Conservation (phyloP, 176 grass and related monocot species). For the Thinopyrum elongatum region DNA sequence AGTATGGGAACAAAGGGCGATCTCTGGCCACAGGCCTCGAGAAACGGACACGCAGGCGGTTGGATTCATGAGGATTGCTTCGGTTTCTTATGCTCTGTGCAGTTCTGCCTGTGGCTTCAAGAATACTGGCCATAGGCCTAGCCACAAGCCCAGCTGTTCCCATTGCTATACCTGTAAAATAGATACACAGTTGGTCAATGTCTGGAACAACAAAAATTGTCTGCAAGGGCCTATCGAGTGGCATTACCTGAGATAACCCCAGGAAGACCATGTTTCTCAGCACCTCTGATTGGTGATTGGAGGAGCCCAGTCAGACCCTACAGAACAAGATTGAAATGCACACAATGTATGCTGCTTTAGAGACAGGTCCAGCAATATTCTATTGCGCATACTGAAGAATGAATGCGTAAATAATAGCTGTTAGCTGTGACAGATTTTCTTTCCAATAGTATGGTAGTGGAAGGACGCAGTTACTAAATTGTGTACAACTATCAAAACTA, state of each 20-base stretch:
- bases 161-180: conserved; percentile 83
- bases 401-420: not conserved
- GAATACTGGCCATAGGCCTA: conserved; percentile 85
- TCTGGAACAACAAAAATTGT: conserved; percentile 17
- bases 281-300: conserved; percentile 91
- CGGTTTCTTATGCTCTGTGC: conserved; percentile 94
- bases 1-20: conserved; percentile 66
- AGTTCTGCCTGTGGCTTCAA: conserved; percentile 95
- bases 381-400: conserved; percentile 20
- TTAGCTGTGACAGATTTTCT: not conserved
- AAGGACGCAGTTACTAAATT: not conserved
- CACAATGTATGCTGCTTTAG: conserved; percentile 10
- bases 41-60: conserved; percentile 58
- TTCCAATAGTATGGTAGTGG: not conserved
- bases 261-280: conserved; percentile 94
- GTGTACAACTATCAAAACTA: conserved; percentile 1
- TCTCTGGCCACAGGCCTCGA: conserved; percentile 60
- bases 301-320: conserved; percentile 96
- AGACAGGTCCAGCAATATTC: conserved; percentile 5
- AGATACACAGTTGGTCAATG: conserved; percentile 24
- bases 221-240: conserved; percentile 10
- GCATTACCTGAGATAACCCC: conserved; percentile 81
- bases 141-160: conserved; percentile 93
- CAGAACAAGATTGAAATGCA: conserved; percentile 27
- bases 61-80: conserved; percentile 78